phyloP scores from a whole-genome alignment of 352 stramenopile species.

The Lagenidium sp. region DNA sequence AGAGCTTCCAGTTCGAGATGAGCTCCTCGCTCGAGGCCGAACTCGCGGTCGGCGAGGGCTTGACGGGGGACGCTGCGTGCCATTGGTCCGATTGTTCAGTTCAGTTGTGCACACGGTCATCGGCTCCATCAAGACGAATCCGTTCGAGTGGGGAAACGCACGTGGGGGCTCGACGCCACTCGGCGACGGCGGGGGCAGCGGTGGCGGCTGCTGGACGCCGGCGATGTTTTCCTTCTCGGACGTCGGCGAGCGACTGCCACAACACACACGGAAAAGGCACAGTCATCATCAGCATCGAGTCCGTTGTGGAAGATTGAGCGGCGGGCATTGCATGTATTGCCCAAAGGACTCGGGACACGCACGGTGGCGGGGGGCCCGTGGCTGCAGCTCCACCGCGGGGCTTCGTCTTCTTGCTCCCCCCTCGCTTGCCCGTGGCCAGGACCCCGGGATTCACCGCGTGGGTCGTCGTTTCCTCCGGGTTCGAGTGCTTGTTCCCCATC shows the following conservation, averaged over 20 bases:
- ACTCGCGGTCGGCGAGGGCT: conserved; percentile 4
- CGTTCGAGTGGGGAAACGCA: too few relatives aligned
- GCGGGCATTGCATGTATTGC: too few relatives aligned
- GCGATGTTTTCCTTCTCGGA: too few relatives aligned
- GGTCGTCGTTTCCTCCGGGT: not conserved
- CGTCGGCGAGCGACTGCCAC: not conserved
- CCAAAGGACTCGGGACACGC: not conserved
- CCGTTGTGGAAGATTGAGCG: too few relatives aligned
- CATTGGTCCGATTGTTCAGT: too few relatives aligned
- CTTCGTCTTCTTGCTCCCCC: not conserved
- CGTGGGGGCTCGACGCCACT: too few relatives aligned
- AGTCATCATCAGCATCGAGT: not conserved
- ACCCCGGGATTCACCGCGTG: too few relatives aligned
- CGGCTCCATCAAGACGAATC: too few relatives aligned
- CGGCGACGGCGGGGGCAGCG: too few relatives aligned
- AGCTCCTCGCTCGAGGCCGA: conserved; percentile 26
- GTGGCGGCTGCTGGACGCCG: too few relatives aligned
- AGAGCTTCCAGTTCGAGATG: conserved; percentile 83
- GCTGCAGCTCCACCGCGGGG: not conserved
- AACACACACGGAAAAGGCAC: not conserved
- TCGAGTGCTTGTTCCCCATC: not conserved
- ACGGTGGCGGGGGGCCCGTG: not conserved
- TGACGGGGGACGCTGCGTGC: conserved; percentile 11
- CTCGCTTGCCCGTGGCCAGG: not conserved
- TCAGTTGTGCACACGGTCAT: too few relatives aligned